Conservation (phyloP, 139 green algal species). For the Chlorella sorokiniana region DNA sequence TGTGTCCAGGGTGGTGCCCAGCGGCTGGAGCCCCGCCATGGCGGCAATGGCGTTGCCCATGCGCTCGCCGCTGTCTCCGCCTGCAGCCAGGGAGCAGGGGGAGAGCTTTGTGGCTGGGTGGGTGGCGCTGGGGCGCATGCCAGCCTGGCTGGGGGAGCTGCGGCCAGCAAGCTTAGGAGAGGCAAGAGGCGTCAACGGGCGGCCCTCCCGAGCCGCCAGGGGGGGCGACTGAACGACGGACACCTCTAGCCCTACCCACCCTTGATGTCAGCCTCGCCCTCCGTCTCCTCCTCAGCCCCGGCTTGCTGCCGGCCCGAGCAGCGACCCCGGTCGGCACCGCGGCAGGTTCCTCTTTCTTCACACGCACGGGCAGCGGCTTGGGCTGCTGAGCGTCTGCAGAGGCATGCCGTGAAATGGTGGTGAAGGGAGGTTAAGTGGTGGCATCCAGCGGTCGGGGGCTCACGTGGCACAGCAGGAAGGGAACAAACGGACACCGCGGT, state of each 20-base stretch:
- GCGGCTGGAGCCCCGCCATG: conserved; percentile 46
- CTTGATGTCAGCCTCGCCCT: conserved; percentile 1
- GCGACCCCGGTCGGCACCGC: background rate
- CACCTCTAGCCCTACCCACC: background rate
- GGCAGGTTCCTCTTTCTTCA: background rate
- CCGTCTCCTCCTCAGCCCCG: background rate
- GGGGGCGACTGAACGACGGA: background rate
- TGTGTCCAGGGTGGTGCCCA: conserved; percentile 79
- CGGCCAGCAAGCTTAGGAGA: background rate
- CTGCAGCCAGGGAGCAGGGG: background rate
- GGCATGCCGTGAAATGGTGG: no score
- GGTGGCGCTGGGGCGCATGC: background rate
- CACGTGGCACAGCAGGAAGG: no score
- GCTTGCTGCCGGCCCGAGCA: background rate
- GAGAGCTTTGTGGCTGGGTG: background rate
- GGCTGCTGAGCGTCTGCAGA: background rate
- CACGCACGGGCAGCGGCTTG: background rate
- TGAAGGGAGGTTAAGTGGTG: no score
- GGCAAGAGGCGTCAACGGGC: no score
- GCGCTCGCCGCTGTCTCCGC: conserved; percentile 2
- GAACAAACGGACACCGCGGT: no score
- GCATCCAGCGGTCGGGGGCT: no score
- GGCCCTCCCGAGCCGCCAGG: background rate
- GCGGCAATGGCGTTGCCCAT: conserved; percentile 13
- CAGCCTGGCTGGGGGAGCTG: background rate